Base-by-base conservation (phyloP, 2,329 filamentous ascomycete species). In the Shiraia sp. region DNA sequence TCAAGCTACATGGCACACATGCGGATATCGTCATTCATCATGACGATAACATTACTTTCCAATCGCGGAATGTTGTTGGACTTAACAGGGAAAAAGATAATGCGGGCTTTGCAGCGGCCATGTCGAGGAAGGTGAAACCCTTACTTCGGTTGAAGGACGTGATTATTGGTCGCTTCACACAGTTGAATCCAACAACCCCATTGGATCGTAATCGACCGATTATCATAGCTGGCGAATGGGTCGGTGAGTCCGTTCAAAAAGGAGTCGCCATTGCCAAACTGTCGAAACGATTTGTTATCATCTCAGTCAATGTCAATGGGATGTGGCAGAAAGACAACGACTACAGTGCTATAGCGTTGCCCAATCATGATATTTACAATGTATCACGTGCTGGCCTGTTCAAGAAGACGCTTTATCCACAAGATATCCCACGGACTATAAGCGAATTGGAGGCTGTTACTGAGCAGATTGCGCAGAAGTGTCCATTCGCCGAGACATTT, bases 1-100 rank as follows among this genome's bases (percentile, higher is more conserved):
- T 63, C 28, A 69, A 66, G 23, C 49, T 68, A 12, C 65, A 66
- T 40, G 63, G 65, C 17, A 65, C 61, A 1, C 66, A 66, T 27
- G 57, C 56, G 23, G 63, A 66, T 30, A 63, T 68, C 4, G 46
- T 65, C 4, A 30, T 67, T 23, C 37, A 54, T 25, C 25, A 19
- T 8, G 43, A 59, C 30, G 24, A 61, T 13, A 47, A 15, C 10
- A 55, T 66, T 23, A 17, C 48, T 10, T 49, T 65, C 6, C 61
- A 66, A 19, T 61, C 55, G 2, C 55, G 55, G 2, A 63, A 63
- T 38, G 49, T 55, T 3, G 12, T 27, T 9, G 46, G 49, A 10
- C 43, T 65, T 10, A 34, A 47, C 13, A 8, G 38, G 8, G 32
- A 39, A 10, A 56, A 51, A 24, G 58, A 65, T 15, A 65, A 65